phyloP scores from a whole-genome alignment of 208 protist genomes.

The Willaertia magna region DNA sequence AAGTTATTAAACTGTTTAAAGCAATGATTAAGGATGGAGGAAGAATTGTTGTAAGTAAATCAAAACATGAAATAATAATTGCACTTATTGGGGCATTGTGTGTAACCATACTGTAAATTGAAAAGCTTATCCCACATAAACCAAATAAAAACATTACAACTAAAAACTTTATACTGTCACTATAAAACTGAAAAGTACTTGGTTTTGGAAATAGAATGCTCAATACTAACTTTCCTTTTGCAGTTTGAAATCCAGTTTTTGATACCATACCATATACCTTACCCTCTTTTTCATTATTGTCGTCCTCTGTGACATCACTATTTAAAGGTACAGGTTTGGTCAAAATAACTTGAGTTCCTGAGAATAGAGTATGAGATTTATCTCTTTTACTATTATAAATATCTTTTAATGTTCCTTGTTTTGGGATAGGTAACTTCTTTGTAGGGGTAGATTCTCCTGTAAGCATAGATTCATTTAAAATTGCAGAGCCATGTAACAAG shows the following conservation, averaged over 20 bases:
- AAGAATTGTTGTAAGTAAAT: constrained; percentile 30
- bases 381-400: not conserved
- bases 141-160: constrained; percentile 25
- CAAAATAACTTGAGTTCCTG: constrained; percentile 32
- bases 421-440: constrained; percentile 27
- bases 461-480: constrained; percentile 48
- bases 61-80: constrained; percentile 10
- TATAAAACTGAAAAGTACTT: constrained; percentile 38
- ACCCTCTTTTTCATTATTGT: not conserved
- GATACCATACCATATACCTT: constrained; percentile 14
- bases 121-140: constrained; percentile 7
- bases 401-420: not conserved
- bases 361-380: constrained; percentile 19
- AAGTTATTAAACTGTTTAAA: constrained; percentile 38
- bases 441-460: constrained; percentile 44
- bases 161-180: constrained; percentile 39
- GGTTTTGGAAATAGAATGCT: constrained; percentile 40
- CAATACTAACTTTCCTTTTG: constrained; percentile 36
- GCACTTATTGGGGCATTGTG: not conserved
- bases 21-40: constrained; percentile 47
- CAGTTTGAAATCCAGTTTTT: constrained; percentile 37
- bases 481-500: constrained; percentile 23
- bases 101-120: not conserved
- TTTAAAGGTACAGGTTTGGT: not conserved
- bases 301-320: not conserved